phyloP scores from a whole-genome alignment of 2,329 filamentous ascomycete genomes.

The Paracoccidioides brasiliensis region DNA sequence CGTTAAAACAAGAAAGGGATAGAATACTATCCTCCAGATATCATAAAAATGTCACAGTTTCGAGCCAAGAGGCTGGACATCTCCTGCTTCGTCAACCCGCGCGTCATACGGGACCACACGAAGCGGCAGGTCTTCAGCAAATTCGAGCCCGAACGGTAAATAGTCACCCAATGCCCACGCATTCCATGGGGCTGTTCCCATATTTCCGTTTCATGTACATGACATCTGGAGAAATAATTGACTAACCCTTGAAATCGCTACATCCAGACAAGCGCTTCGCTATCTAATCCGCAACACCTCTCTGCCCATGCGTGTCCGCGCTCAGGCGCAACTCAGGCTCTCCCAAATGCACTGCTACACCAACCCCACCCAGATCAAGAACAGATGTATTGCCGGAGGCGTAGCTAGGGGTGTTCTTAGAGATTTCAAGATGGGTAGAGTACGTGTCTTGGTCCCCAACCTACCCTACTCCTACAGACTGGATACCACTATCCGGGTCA shows the following conservation, averaged over 20 bases:
- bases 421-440: constrained; percentile 83
- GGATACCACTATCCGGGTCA: background rate
- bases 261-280: constrained; percentile 67
- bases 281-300: constrained; percentile 91
- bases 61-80: constrained; percentile 81
- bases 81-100: constrained; percentile 74
- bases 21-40: too few relatives aligned
- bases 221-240: background rate
- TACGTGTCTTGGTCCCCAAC: constrained; percentile 38
- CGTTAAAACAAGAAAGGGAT: background rate
- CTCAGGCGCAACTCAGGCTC: constrained; percentile 84
- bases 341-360: constrained; percentile 96
- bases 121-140: constrained; percentile 88
- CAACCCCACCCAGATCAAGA: constrained; percentile 81
- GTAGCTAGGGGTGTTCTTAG: constrained; percentile 79
- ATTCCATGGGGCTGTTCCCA: background rate
- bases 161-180: background rate
- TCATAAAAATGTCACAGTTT: constrained; percentile 61
- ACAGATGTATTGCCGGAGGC: constrained; percentile 85
- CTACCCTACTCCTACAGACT: background rate
- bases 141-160: constrained; percentile 74
- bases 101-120: constrained; percentile 83
- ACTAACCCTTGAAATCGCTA: background rate
- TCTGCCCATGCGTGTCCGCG: constrained; percentile 66
- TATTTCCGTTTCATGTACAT: background rate